phyloP scores from a whole-genome alignment of 257 asterid species.

The Ligustrum vulgare region DNA sequence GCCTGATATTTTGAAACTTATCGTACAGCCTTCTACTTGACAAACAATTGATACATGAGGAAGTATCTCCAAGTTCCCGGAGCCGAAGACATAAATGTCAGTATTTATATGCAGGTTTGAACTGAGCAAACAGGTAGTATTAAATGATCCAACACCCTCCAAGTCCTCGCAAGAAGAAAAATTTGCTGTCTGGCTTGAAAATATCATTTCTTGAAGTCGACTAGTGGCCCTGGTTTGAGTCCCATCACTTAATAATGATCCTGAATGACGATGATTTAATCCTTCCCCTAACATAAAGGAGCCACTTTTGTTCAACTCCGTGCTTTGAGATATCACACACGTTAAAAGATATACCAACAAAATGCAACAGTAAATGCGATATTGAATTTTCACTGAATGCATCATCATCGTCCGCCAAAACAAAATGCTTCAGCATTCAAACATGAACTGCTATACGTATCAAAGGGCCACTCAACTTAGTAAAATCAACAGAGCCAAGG shows the following conservation, averaged over 20 bases:
- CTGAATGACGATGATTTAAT: slow-evolving; percentile 25
- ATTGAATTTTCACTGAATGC: slow-evolving; percentile 49
- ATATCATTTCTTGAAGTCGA: slow-evolving; percentile 25
- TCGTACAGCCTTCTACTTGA: slow-evolving; percentile 69
- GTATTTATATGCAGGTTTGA: slow-evolving; percentile 47
- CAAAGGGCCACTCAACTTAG: slow-evolving; percentile 1
- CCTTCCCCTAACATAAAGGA: slow-evolving; percentile 27
- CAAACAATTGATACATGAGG: slow-evolving; percentile 71
- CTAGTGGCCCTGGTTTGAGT: slow-evolving; percentile 21
- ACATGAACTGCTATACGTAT: slow-evolving; percentile 27
- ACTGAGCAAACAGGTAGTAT: slow-evolving; percentile 68
- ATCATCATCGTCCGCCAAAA: slow-evolving; percentile 56
- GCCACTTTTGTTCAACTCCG: slow-evolving; percentile 34
- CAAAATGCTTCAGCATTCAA: slow-evolving; percentile 27
- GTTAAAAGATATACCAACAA: slow-evolving; percentile 54
- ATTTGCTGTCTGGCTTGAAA: slow-evolving; percentile 25
- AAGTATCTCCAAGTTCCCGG: slow-evolving; percentile 86
- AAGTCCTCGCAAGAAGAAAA: slow-evolving; percentile 78
- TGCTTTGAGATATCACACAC: slow-evolving; percentile 36
- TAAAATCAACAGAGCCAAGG: slow-evolving; percentile 18
- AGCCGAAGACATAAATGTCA: slow-evolving; percentile 58
- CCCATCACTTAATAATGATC: slow-evolving; percentile 33
- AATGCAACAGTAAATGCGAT: slow-evolving; percentile 59
- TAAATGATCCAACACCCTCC: slow-evolving; percentile 85
- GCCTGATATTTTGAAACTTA: slow-evolving; percentile 86